phyloP scores from a whole-genome alignment of 768 basidiomycete species.

The Mycena rebaudengoi region DNA sequence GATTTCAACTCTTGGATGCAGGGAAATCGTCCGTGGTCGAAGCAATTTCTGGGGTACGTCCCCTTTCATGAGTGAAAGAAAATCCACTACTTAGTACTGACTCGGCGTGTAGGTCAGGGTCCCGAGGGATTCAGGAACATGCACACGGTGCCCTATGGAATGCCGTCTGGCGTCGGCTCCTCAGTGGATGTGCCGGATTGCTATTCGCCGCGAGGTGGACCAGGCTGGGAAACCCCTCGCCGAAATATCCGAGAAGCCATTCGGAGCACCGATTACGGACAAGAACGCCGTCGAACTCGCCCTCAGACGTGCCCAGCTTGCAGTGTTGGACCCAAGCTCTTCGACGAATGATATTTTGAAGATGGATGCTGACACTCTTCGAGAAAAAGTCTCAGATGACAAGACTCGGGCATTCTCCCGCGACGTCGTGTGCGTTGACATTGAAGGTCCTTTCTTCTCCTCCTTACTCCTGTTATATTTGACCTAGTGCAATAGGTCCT shows the following conservation, averaged over 20 bases:
- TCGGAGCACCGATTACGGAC: conserved; percentile 40
- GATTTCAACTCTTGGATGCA: background rate
- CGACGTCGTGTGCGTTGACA: conserved; percentile 51
- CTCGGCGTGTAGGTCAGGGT: conserved; percentile 45
- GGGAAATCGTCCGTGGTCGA: conserved; percentile 57
- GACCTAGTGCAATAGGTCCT: conserved; percentile 18
- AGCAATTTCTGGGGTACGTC: conserved; percentile 55
- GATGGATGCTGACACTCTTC: conserved; percentile 19
- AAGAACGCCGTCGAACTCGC: conserved; percentile 48
- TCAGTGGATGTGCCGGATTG: conserved; percentile 48
- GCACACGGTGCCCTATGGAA: conserved; percentile 44
- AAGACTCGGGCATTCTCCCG: conserved; percentile 41
- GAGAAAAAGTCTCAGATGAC: background rate
- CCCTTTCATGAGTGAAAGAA: background rate
- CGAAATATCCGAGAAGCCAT: background rate
- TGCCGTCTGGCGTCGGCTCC: conserved; percentile 35
- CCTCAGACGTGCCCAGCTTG: conserved; percentile 57
- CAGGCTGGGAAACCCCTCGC: background rate
- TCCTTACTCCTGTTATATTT: background rate
- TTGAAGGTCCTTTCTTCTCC: conserved; percentile 33
- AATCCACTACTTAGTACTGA: background rate
- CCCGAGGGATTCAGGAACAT: conserved; percentile 45
- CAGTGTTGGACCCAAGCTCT: conserved; percentile 45
- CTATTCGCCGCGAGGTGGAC: conserved; percentile 47
- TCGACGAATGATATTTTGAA: conserved; percentile 7